Evolutionary conservation across 495 filamentous ascomycete genomes (phyloP).

Genomic region (Penicillium turbatum): DNA sequence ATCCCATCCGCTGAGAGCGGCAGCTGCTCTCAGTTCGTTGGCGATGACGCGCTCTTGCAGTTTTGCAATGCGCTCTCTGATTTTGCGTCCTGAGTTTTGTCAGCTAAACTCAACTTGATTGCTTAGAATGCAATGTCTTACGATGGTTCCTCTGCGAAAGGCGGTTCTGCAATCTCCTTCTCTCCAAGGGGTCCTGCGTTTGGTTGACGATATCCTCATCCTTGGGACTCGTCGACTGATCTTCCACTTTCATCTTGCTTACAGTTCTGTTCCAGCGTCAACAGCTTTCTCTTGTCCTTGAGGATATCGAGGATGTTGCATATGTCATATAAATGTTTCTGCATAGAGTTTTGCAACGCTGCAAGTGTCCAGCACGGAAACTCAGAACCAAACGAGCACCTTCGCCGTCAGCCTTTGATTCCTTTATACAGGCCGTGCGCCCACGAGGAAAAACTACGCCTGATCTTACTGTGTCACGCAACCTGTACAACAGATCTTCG

Average conservation of each 20-base stretch:
- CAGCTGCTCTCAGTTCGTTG: constrained; percentile 37
- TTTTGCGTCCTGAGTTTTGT: constrained; percentile 31
- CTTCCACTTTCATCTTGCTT: constrained; percentile 13
- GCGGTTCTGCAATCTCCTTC: constrained; percentile 33
- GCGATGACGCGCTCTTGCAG: constrained; percentile 43
- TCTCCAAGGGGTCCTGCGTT: constrained; percentile 28
- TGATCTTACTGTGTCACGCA: constrained; percentile 28
- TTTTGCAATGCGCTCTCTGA: constrained; percentile 41
- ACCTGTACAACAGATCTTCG: constrained; percentile 17
- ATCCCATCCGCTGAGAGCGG: constrained; percentile 32
- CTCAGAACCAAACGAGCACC: neutral
- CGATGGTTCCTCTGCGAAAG: constrained; percentile 39
- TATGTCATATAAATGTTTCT: neutral
- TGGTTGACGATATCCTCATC: constrained; percentile 10
- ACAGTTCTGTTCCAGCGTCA: neutral
- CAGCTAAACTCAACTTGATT: neutral
- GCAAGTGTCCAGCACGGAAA: neutral
- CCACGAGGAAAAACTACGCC: constrained; percentile 2
- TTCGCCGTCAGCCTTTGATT: neutral
- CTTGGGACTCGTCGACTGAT: neutral
- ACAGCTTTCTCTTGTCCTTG: neutral
- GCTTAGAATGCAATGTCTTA: constrained; percentile 2
- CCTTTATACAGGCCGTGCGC: constrained; percentile 6
- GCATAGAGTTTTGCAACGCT: neutral
- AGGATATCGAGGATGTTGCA: neutral